A percentile compares a stretch with the other conserved stretches of the same genome.
Conservation (phyloP, 495 filamentous ascomycete species). For the Annulohypoxylon maeteangense region DNA sequence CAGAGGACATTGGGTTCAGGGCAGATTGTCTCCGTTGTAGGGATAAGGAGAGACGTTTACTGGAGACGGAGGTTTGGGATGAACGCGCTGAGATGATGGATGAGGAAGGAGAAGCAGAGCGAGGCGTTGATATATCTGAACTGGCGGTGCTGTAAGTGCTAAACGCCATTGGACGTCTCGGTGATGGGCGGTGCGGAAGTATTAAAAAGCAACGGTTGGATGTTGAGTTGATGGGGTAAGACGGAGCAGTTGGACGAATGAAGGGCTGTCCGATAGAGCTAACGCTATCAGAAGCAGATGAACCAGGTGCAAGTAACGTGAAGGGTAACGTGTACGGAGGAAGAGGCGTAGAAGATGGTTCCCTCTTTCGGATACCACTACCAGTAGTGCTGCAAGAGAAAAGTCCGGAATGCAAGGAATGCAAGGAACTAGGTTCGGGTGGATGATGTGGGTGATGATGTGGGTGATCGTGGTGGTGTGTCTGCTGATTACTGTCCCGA, state of each 20-base stretch:
- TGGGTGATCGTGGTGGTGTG: conserved; percentile 28
- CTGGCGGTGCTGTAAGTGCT: conserved; percentile 55
- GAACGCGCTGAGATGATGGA: conserved; percentile 59
- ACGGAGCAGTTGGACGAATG: conserved; percentile 36
- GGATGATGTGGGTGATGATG: conserved; percentile 25
- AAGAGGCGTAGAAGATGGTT: conserved; percentile 37
- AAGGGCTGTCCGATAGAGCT: conserved; percentile 41
- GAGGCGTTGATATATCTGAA: conserved; percentile 65
- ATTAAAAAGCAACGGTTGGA: conserved; percentile 44
- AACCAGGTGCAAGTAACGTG: conserved; percentile 26
- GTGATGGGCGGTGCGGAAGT: conserved; percentile 34
- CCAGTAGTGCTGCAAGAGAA: conserved; percentile 49
- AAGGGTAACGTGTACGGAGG: conserved; percentile 33
- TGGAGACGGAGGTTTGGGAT: conserved; percentile 63
- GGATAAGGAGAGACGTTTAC: conserved; percentile 65
- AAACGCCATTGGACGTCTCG: conserved; percentile 60
- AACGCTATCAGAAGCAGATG: conserved; percentile 13
- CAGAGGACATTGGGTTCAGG: conserved; percentile 64
- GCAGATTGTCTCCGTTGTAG: conserved; percentile 58
- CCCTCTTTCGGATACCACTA: conserved; percentile 46
- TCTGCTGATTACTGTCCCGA: conserved; percentile 44
- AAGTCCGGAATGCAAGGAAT: conserved; percentile 46
- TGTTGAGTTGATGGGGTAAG: conserved; percentile 44
- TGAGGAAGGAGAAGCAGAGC: conserved; percentile 62
- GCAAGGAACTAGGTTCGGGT: conserved; percentile 47